Percentiles rank a stretch among this genome's conserved stretches.
Conservation (phyloP, 768 basidiomycete species). For the Suillus alpinus region DNA sequence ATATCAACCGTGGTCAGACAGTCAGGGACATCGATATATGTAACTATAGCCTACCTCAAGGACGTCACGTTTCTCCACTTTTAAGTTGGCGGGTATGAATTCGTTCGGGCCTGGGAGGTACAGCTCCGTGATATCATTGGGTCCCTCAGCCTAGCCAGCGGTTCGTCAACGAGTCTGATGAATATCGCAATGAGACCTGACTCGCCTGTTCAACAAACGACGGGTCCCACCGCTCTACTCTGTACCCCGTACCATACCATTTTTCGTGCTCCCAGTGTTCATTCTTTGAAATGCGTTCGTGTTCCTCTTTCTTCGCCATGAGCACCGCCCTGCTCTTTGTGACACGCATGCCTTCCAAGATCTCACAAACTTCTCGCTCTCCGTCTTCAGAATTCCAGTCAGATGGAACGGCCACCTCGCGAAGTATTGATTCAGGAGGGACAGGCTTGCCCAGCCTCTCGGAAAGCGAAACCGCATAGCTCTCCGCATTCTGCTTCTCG, state of each 20-base stretch:
- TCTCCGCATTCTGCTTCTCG: slow-evolving; percentile 78
- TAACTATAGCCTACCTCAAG: slow-evolving; percentile 44
- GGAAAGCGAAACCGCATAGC: slow-evolving; percentile 74
- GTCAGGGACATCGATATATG: neutral
- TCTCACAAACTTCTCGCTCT: slow-evolving; percentile 53
- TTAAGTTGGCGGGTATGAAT: slow-evolving; percentile 85
- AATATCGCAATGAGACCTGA: neutral
- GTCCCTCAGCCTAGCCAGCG: slow-evolving; percentile 51
- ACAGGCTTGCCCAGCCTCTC: slow-evolving; percentile 78
- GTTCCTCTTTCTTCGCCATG: slow-evolving; percentile 72
- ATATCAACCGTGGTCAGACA: slow-evolving; percentile 2
- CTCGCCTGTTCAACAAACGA: slow-evolving; percentile 57
- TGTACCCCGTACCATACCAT: slow-evolving; percentile 91
- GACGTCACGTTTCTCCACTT: slow-evolving; percentile 75
- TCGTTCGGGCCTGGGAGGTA: slow-evolving; percentile 82
- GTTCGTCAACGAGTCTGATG: slow-evolving; percentile 1
- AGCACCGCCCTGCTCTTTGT: slow-evolving; percentile 67
- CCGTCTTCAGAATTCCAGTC: slow-evolving; percentile 63
- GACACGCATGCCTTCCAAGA: slow-evolving; percentile 59
- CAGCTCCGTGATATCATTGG: slow-evolving; percentile 66
- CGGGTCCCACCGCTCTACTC: slow-evolving; percentile 65
- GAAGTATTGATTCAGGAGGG: slow-evolving; percentile 73
- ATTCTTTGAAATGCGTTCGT: slow-evolving; percentile 49
- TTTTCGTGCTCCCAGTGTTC: slow-evolving; percentile 74
- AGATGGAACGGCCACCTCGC: slow-evolving; percentile 66